Evolutionary conservation across 306 rosid genomes (phyloP), one percentile per base, ranked within the genome.

Genomic region (Castanea crenata): DNA sequence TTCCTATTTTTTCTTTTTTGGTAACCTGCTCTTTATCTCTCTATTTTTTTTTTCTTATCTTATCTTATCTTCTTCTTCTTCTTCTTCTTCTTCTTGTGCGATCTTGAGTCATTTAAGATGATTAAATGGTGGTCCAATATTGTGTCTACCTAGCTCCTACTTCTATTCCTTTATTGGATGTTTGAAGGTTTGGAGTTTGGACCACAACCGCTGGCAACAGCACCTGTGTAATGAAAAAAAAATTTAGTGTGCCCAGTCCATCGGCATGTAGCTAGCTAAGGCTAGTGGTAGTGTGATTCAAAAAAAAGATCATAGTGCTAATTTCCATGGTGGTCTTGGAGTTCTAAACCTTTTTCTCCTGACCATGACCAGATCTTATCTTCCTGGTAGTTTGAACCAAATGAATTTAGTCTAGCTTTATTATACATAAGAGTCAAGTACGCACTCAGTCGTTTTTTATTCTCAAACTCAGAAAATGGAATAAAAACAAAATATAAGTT

Each of bases 181-280:
- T 46, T 76, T 71, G 41, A 64, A 63, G 79, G 55, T 58, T 72
- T 84, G 92, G 88, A 84, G 58, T 54, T 72, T 84, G 92, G 90
- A 86, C 87, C 92, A 84, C 87, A 82, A 32, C 31, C 74, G 44
- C 76, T 73, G 16, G 57, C 81, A 74, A 74, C 71, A 69, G 52
- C 74, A 41, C 46, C 52, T 35, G 38, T 27, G 80, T 35, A 38
- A 65, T 49, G 18, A 44, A 1, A 55, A 34, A 62, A 6, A 31
- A 54, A 69, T 3, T 3, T 55, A 32, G 23, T 15, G 9, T 21
- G 69, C 29, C 35, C 69, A 63, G 41, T 63, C 35, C 19, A 27
- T 27, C 6, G 25, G 25, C 9, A 32, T 35, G 27, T 19, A 34
- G 10, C 27, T 67, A 34, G 21, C 49, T 34, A 19, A 46, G 41